Percentiles rank a stretch among this genome's conserved stretches.
Evolutionary conservation across 805 yeast genomes (phyloP).

Genomic region (Pichia heedii): DNA sequence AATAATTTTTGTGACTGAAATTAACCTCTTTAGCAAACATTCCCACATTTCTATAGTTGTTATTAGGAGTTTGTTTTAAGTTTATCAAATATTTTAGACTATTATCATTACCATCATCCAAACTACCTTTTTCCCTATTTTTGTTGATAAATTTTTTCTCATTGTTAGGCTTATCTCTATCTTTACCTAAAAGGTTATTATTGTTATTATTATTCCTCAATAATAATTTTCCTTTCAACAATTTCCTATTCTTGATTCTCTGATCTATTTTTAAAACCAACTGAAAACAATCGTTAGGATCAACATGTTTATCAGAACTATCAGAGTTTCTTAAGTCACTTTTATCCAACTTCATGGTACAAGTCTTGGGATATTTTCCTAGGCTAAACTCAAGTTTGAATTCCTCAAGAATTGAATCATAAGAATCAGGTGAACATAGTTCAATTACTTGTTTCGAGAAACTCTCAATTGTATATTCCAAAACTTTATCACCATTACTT

Average conservation of each 20-base stretch:
- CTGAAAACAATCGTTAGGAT: not conserved
- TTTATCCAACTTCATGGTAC: not conserved
- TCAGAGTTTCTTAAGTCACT: not conserved
- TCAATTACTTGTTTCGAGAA: slow-evolving; percentile 1
- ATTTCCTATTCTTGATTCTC: not conserved
- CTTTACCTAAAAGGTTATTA: not conserved
- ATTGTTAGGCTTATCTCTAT: not conserved
- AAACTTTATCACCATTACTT: not conserved
- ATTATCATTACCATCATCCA: not conserved
- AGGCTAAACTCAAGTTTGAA: not conserved
- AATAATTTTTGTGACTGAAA: not conserved
- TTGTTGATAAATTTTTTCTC: not conserved
- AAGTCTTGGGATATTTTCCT: not conserved
- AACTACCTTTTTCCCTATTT: not conserved
- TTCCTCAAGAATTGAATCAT: not conserved
- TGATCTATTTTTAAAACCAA: slow-evolving; percentile 1
- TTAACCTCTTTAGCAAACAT: not conserved
- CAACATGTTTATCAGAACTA: not conserved
- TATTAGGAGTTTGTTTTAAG: not conserved
- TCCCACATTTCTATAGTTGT: not conserved
- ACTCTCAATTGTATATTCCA: not conserved
- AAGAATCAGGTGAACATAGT: slow-evolving; percentile 2
- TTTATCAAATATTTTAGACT: not conserved
- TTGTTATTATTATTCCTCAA: not conserved
- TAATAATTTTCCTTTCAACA: not conserved